Percentiles rank a stretch among this genome's conserved stretches.
These are phyloP conservation scores for Lactarius psammicola DNA, from an alignment of 768 basidiomycete genomes.

Conservation along the genomic window DNA sequence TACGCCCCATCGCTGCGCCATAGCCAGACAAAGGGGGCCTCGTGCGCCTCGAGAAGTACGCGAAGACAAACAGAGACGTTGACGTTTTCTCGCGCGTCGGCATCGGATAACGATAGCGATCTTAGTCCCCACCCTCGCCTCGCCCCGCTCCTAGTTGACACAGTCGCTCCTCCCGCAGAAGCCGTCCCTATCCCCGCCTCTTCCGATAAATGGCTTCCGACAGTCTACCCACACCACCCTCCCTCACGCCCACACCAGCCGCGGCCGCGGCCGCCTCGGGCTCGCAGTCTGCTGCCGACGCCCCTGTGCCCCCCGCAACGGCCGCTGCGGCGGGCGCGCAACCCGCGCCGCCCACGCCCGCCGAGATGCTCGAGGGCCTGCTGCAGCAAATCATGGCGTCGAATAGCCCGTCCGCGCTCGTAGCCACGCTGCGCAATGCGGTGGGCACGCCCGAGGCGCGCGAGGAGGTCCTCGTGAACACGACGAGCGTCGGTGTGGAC, in stretches of 20 bases:
- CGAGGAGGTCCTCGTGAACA: constrained; percentile 9
- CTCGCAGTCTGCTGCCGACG: constrained; percentile 9
- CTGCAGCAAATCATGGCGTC: constrained; percentile 18
- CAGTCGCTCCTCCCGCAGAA: background rate
- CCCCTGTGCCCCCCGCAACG: background rate
- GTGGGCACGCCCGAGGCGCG: constrained; percentile 11
- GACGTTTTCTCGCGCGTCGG: background rate
- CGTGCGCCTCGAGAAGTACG: background rate
- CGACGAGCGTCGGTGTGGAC: constrained; percentile 14
- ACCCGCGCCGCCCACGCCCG: constrained; percentile 9
- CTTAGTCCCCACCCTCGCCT: background rate
- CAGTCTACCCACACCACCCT: constrained; percentile 22
- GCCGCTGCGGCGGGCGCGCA: background rate
- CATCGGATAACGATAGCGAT: background rate
- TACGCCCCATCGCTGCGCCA: background rate
- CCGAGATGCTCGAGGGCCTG: constrained; percentile 11
- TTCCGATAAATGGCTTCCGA: constrained; percentile 14
- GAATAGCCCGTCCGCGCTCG: constrained; percentile 10
- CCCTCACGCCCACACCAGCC: constrained; percentile 5
- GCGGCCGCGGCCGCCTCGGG: constrained; percentile 3
- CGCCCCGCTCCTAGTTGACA: background rate
- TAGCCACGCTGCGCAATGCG: constrained; percentile 1
- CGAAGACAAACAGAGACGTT: background rate
- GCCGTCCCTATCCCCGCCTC: background rate
- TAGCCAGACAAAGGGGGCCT: background rate